phyloP scores from a whole-genome alignment of 331 rosid genomes.

The Acacia concinna region DNA sequence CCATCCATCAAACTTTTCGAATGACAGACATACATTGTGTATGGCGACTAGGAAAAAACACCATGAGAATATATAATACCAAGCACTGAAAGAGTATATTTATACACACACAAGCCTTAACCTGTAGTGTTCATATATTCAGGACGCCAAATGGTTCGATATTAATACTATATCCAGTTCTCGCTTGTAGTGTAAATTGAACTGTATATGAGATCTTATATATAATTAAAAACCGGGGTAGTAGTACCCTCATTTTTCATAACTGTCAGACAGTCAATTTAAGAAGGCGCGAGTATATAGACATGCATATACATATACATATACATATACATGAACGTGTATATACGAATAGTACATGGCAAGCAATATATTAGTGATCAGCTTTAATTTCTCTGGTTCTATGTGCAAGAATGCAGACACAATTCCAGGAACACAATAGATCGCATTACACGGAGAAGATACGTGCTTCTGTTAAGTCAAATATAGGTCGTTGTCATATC shows the following conservation, averaged over 20 bases:
- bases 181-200: no score
- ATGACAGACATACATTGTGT: neutral
- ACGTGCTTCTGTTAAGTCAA: neutral
- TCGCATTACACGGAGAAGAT: neutral
- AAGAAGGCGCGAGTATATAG: neutral
- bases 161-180: neutral
- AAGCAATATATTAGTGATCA: neutral
- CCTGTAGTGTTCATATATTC: neutral
- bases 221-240: no score
- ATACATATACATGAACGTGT: fast-evolving
- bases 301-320: neutral
- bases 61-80: neutral
- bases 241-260: no score
- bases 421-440: neutral
- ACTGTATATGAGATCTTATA: no score
- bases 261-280: neutral
- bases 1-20: neutral
- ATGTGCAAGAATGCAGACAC: neutral
- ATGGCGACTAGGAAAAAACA: neutral
- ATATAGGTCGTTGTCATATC: neutral
- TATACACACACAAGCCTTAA: neutral
- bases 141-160: neutral
- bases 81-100: neutral
- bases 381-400: neutral
- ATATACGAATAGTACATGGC: neutral